A percentile compares a stretch with the other conserved stretches of the same genome.
These are phyloP conservation scores for Mycosarcoma mackinlayi DNA, from an alignment of 1,284 basidiomycete genomes.

Conservation along the genomic window DNA sequence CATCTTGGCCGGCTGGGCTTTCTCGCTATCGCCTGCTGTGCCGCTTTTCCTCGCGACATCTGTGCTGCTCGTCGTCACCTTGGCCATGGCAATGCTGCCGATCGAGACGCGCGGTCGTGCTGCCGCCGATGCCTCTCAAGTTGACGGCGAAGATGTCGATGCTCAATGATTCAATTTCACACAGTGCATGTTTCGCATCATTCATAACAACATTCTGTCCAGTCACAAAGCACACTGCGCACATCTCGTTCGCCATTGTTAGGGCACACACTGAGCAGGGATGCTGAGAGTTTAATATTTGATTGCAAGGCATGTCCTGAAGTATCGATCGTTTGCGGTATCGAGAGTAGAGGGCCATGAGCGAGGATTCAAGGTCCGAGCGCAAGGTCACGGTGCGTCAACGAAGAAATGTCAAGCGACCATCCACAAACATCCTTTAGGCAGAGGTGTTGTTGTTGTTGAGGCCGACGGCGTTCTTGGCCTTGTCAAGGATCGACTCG, in stretches of 20 bases:
- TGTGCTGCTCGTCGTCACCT: constrained; percentile 30
- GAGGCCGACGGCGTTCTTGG: constrained; percentile 57
- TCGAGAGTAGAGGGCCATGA: background rate
- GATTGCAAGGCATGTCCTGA: constrained; percentile 18
- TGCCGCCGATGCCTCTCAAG: constrained; percentile 1
- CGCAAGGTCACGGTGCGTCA: background rate
- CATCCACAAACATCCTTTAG: constrained; percentile 5
- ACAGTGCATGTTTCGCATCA: background rate
- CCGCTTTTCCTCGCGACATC: constrained; percentile 44
- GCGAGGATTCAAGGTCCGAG: background rate
- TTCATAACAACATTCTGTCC: too few species aligned
- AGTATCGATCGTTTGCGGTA: background rate
- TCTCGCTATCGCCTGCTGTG: constrained; percentile 24
- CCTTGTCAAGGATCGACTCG: constrained; percentile 54
- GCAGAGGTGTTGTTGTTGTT: constrained; percentile 32
- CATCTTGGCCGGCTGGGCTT: constrained; percentile 54
- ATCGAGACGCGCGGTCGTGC: constrained; percentile 49
- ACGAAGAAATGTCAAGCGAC: background rate
- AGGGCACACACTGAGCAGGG: background rate
- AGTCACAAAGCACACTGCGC: too few species aligned
- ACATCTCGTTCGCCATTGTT: too few species aligned
- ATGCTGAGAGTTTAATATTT: constrained; percentile 3
- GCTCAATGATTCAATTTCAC: background rate
- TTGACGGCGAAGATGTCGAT: background rate
- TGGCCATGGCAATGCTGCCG: constrained; percentile 41